Conservation (phyloP, 768 basidiomycete genomes). For the Guyanaporus albipodus region DNA sequence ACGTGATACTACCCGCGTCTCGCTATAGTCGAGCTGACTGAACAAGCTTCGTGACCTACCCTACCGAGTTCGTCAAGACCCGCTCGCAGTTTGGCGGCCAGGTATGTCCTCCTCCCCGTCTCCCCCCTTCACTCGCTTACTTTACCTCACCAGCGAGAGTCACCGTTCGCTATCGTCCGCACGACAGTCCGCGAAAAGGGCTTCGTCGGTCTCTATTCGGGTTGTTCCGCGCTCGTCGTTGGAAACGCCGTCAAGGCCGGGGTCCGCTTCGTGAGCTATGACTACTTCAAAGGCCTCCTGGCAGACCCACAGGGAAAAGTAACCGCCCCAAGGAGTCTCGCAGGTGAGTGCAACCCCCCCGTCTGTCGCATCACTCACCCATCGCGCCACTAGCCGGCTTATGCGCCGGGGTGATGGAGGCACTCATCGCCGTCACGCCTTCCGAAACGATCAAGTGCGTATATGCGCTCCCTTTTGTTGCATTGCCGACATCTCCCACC, state of each 20-base stretch:
- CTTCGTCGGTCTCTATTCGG: conserved; percentile 84
- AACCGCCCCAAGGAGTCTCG: conserved; percentile 75
- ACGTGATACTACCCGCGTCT: conserved; percentile 32
- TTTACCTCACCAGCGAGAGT: conserved; percentile 45
- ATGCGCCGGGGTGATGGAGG: conserved; percentile 89
- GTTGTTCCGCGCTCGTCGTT: conserved; percentile 82
- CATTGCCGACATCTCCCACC: not conserved
- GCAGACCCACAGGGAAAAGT: conserved; percentile 93
- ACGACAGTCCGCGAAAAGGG: conserved; percentile 76
- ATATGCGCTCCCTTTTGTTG: not conserved
- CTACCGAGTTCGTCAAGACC: conserved; percentile 92
- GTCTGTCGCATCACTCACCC: conserved; percentile 8
- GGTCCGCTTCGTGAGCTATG: conserved; percentile 93
- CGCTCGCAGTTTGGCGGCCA: conserved; percentile 87
- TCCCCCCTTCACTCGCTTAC: not conserved
- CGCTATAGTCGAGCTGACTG: conserved; percentile 24
- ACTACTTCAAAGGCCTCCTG: conserved; percentile 80
- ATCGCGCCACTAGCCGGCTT: conserved; percentile 52
- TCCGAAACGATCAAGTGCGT: conserved; percentile 97
- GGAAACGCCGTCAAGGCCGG: conserved; percentile 95
- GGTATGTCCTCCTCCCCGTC: conserved; percentile 34
- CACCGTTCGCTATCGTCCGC: conserved; percentile 69
- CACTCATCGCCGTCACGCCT: conserved; percentile 92
- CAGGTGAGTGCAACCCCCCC: conserved; percentile 45
- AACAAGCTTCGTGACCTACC: conserved; percentile 78